Conservation (phyloP, 352 stramenopile species). For the Globisporangium splendens region DNA sequence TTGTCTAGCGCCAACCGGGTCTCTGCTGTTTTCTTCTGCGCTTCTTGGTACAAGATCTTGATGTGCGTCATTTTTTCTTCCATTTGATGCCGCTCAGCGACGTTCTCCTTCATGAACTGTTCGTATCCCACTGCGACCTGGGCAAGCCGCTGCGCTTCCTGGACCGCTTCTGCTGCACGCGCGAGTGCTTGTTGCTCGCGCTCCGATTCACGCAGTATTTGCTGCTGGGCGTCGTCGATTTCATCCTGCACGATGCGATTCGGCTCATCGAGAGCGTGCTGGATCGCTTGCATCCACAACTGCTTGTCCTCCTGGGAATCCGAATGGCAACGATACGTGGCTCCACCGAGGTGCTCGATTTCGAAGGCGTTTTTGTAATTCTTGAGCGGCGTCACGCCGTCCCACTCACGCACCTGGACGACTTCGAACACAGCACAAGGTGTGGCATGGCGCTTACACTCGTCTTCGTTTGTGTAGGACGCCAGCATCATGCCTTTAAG, state of each 20-base stretch:
- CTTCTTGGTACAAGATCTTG: constrained; percentile 25
- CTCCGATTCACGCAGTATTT: constrained; percentile 36
- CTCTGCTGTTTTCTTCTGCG: constrained; percentile 17
- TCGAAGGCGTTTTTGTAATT: constrained; percentile 16
- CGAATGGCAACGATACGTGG: constrained; percentile 51
- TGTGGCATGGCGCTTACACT: constrained; percentile 32
- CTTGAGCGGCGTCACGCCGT: constrained; percentile 20
- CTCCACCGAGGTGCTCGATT: constrained; percentile 35
- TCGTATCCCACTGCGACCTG: constrained; percentile 32
- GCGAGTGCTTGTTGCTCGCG: constrained; percentile 37
- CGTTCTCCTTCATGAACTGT: constrained; percentile 25
- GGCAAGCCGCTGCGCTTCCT: constrained; percentile 23
- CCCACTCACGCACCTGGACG: constrained; percentile 36
- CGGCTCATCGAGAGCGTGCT: constrained; percentile 66
- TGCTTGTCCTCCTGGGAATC: constrained; percentile 53
- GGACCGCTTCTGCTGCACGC: constrained; percentile 44
- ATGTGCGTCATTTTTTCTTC: constrained; percentile 29
- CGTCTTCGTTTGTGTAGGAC: constrained; percentile 52
- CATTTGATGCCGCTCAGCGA: constrained; percentile 20
- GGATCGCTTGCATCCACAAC: constrained; percentile 54
- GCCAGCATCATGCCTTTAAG: constrained; percentile 78
- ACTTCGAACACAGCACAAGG: constrained; percentile 66
- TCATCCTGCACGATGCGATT: constrained; percentile 71
- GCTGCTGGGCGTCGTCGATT: constrained; percentile 63
- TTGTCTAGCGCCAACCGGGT: constrained; percentile 26